Evolutionary conservation across 108 stramenopile species (phyloP).

Genomic region (Nannochloropsis granulata): DNA sequence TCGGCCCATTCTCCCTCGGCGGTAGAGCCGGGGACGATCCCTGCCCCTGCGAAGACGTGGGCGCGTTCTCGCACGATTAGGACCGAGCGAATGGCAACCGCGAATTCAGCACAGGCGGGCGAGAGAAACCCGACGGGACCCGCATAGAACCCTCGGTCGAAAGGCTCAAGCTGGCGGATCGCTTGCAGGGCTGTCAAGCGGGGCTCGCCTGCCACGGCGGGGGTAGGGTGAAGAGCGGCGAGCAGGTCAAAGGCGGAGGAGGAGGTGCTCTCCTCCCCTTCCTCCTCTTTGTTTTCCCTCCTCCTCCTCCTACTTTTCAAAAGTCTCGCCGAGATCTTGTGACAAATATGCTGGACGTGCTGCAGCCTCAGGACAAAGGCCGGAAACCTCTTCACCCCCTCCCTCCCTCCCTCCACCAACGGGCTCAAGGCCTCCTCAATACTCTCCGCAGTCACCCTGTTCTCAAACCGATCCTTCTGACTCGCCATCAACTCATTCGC

Average conservation of each 20-base stretch:
- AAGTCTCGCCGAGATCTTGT: not conserved
- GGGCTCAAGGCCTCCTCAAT: not conserved
- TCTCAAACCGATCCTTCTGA: not conserved
- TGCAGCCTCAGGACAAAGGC: not conserved
- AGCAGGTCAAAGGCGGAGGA: not conserved
- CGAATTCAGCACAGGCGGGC: conserved; percentile 1
- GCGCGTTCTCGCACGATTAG: not conserved
- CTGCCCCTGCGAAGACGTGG: conserved; percentile 18
- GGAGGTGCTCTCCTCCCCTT: not conserved
- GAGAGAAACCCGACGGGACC: conserved; percentile 20
- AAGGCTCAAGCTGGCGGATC: not conserved
- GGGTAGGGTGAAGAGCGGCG: conserved; percentile 13
- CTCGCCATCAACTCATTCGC: conserved; percentile 16
- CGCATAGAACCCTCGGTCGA: conserved; percentile 25
- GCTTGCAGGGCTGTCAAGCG: not conserved
- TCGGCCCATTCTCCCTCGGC: conserved; percentile 18
- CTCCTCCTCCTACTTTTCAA: not conserved
- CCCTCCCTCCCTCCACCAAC: not conserved
- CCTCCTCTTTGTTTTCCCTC: not conserved
- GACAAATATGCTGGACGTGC: conserved; percentile 30
- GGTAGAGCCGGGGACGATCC: conserved; percentile 26
- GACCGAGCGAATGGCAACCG: conserved; percentile 14
- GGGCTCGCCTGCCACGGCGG: conserved; percentile 21
- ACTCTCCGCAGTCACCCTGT: not conserved
- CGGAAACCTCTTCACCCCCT: not conserved